A percentile compares a stretch with the other conserved stretches of the same genome.
Evolutionary conservation across 1,139 yeast species (phyloP).

Genomic region (Debaryomyces psychrophilus): DNA sequence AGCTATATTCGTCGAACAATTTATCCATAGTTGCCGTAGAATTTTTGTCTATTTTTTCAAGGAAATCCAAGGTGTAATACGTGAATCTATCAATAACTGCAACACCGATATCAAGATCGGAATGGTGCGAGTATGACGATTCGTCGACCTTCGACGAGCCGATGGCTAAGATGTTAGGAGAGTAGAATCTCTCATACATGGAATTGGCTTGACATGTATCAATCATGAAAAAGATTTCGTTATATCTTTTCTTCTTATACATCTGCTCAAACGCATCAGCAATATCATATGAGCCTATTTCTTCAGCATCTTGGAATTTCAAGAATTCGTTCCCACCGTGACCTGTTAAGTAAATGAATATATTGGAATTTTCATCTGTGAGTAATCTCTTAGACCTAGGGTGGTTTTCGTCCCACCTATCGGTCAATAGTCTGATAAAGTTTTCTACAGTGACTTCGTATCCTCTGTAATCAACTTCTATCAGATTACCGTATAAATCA

Average conservation of each 20-base stretch:
- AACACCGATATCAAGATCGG: slow-evolving; percentile 94
- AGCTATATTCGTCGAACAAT: slow-evolving; percentile 80
- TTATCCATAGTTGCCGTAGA: slow-evolving; percentile 79
- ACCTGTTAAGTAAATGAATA: slow-evolving; percentile 94
- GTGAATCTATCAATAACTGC: slow-evolving; percentile 98
- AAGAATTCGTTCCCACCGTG: slow-evolving; percentile 98
- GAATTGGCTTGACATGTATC: slow-evolving; percentile 99
- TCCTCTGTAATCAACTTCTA: slow-evolving; percentile 96
- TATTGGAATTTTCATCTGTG: slow-evolving; percentile 92
- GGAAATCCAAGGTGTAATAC: slow-evolving; percentile 83
- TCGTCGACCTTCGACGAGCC: slow-evolving; percentile 93
- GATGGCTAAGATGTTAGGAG: slow-evolving; percentile 90
- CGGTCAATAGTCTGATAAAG: slow-evolving; percentile 85
- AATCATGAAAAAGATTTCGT: slow-evolving; percentile 94
- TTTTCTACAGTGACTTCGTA: slow-evolving; percentile 98
- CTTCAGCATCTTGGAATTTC: slow-evolving; percentile 98
- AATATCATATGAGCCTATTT: slow-evolving; percentile 90
- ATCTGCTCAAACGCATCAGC: slow-evolving; percentile 98
- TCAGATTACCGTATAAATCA: slow-evolving; percentile 90
- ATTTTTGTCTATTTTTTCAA: slow-evolving; percentile 77
- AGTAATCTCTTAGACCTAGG: slow-evolving; percentile 88
- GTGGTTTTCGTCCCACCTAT: slow-evolving; percentile 92
- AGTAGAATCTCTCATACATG: slow-evolving; percentile 89
- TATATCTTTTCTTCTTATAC: slow-evolving; percentile 93
- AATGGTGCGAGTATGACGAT: slow-evolving; percentile 92